phyloP scores from a whole-genome alignment of 2,329 filamentous ascomycete species.

The Phoma sp. region DNA sequence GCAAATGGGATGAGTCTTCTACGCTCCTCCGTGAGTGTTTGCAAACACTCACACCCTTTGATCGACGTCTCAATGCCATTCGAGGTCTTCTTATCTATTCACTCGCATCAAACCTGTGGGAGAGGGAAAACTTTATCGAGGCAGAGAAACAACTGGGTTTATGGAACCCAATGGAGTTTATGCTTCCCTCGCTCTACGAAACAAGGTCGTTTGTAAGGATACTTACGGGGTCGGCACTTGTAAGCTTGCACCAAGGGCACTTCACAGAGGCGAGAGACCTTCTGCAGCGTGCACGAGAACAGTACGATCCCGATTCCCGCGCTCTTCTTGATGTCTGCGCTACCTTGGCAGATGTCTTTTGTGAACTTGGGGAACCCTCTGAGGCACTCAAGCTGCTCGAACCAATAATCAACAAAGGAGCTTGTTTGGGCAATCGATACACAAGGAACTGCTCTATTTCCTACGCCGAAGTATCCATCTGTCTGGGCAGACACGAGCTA shows the following conservation, averaged over 20 bases:
- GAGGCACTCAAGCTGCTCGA: not conserved
- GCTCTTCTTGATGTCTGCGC: not conserved
- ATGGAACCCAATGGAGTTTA: not conserved
- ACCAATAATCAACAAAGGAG: not conserved
- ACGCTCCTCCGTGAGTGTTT: not conserved
- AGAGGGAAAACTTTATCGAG: not conserved
- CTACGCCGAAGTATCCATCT: not conserved
- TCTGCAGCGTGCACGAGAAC: not conserved
- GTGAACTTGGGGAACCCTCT: not conserved
- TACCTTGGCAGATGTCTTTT: not conserved
- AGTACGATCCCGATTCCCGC: not conserved
- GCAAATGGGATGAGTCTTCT: not conserved
- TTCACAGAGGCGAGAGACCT: not conserved
- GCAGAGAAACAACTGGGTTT: not conserved
- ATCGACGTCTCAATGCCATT: not conserved
- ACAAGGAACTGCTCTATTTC: not conserved
- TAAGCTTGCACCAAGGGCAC: not conserved
- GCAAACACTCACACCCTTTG: not conserved
- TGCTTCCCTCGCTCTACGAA: not conserved
- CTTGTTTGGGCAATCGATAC: not conserved
- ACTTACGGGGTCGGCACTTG: not conserved
- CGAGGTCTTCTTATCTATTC: not conserved
- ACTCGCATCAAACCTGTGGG: not conserved
- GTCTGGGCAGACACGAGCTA: not conserved
- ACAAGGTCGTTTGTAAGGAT: not conserved